Conservation (phyloP, 2,329 filamentous ascomycete species). For the Teratosphaeria gauchensis region DNA sequence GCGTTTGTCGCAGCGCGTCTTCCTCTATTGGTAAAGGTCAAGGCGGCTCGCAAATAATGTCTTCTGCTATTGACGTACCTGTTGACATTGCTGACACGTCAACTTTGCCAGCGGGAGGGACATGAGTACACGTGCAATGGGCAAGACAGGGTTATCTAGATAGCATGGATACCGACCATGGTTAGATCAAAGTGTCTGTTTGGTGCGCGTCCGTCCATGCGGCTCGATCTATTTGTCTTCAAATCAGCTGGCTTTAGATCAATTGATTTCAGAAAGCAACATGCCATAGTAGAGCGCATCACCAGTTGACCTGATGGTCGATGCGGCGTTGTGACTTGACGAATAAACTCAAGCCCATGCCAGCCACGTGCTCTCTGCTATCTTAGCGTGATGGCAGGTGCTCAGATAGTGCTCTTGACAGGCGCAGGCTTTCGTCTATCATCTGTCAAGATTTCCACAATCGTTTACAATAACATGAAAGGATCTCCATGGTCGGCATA, state of each 20-base stretch:
- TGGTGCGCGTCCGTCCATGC: no score
- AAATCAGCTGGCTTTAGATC: no score
- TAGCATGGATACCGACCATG: no score
- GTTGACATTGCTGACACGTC: constrained; percentile 7
- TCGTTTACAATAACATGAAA: no score
- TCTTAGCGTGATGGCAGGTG: not conserved
- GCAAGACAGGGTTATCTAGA: not conserved
- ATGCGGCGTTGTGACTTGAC: no score
- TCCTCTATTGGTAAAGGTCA: not conserved
- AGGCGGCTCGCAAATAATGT: not conserved
- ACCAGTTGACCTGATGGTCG: no score
- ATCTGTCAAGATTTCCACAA: no score
- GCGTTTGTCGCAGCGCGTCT: constrained; percentile 10
- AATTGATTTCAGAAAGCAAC: no score
- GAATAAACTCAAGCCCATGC: not conserved
- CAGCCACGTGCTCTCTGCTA: not conserved
- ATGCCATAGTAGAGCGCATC: no score
- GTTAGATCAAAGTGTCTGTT: no score
- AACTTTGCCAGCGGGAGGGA: not conserved
- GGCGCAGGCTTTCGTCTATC: not conserved
- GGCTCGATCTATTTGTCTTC: no score
- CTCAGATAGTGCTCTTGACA: not conserved
- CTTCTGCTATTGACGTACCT: not conserved
- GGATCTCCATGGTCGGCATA: not conserved
- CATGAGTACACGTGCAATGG: not conserved